phyloP scores from a whole-genome alignment of 257 asterid species.

The Knoxia roxburghii region DNA sequence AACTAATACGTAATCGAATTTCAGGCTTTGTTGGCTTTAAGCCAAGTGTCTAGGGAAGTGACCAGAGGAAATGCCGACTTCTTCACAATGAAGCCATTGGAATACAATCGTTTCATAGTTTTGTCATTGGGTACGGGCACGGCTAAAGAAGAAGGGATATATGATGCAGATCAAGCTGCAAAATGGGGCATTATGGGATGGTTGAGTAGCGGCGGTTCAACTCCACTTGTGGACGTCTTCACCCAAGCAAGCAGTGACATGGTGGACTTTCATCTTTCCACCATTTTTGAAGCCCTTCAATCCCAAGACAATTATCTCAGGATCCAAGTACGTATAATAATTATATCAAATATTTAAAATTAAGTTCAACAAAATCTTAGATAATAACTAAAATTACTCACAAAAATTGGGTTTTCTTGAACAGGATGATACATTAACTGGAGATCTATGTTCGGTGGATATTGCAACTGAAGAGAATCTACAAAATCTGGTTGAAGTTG shows the following conservation, averaged over 20 bases:
- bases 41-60: conserved; percentile 33
- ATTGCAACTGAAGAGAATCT: conserved; percentile 35
- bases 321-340: conserved; percentile 11
- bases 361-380: no score
- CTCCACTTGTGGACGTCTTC: conserved; percentile 36
- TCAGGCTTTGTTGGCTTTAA: conserved; percentile 42
- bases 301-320: conserved; percentile 15
- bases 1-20: background rate
- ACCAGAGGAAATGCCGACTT: conserved; percentile 23
- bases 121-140: conserved; percentile 16
- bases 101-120: conserved; percentile 25
- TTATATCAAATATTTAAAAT: no score
- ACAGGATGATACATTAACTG: conserved; percentile 36
- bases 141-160: background rate
- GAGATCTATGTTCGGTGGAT: conserved; percentile 35
- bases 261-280: conserved; percentile 40
- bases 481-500: conserved; percentile 30
- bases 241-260: conserved; percentile 42
- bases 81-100: conserved; percentile 24
- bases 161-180: conserved; percentile 13
- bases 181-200: conserved; percentile 26
- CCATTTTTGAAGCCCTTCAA: conserved; percentile 32
- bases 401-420: no score
- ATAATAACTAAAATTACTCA: no score
- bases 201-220: conserved; percentile 25